Base-by-base conservation (phyloP, 768 basidiomycete species). In the Thelephora aurantiotincta region DNA sequence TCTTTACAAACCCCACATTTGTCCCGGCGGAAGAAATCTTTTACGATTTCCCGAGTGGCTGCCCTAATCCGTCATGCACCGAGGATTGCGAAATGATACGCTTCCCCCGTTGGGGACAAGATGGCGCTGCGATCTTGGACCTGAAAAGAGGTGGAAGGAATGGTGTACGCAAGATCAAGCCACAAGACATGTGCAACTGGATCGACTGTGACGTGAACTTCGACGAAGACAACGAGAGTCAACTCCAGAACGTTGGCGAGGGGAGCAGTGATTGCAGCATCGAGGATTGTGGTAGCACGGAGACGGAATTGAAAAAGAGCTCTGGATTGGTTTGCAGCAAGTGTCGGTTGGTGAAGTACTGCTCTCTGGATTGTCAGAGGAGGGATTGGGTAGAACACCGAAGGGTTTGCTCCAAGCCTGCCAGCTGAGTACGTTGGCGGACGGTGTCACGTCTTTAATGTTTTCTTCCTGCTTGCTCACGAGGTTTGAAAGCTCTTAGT, bases 61-160 rank as follows among this genome's bases (percentile, higher is more conserved):
- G 83, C 55, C 82, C 80, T 26, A 86, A 83, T 49, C 82, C 80
- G 1, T 81, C 77, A 56, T 86, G 83, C 60, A 80, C 74, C 33
- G 82, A 86, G 51, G 82, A 86, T 58, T 86, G 82, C 58, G 82
- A 86, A 63, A 82, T 85, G 74, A 79, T 86, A 55, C 77, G 82
- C 44, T 86, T 86, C 52, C 83, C 83, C 2, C 67, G 82, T 48
- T 66, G 70, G 48, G 82, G 83, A 2, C 55, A 73, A 18, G 76
- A 78, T 48, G 68, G 66, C 2, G 82, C 83, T 5, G 71, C 71
- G 3, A 67, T 85, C 36, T 68, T 86, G 33, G 69, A 78, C 36
- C 69, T 82, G 56, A 77, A 74, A 53, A 69, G 73, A n/a, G 74
- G 75, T 44, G 68, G 69, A 47, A 69, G 65, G 53, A 68, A 53